Percentiles rank a stretch among this genome's conserved stretches.
Conservation (phyloP, 1,284 basidiomycete genomes). For the Puccinia horiana region DNA sequence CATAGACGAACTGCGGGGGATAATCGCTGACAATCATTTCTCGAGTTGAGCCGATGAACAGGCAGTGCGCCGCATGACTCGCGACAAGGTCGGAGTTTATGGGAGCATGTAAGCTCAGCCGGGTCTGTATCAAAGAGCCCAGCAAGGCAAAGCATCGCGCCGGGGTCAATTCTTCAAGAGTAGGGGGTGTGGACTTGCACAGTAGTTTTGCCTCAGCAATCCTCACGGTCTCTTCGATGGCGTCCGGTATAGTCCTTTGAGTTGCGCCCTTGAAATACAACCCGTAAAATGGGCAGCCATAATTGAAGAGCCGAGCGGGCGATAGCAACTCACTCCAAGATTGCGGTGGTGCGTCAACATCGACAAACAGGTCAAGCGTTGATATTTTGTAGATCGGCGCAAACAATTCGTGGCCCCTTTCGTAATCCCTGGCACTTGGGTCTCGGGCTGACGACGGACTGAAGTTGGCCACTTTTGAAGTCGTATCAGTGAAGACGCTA, state of each 20-base stretch:
- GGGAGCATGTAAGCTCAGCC: background rate
- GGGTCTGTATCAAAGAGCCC: background rate
- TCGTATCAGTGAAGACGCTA: background rate
- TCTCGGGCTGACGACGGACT: background rate
- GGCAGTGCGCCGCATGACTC: background rate
- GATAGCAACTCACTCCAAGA: background rate
- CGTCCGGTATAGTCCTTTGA: background rate
- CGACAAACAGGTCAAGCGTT: background rate
- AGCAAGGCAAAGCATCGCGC: background rate
- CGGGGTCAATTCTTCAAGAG: background rate
- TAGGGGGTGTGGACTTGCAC: background rate
- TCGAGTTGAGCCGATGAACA: background rate
- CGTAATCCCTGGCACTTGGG: background rate
- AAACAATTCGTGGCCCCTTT: background rate
- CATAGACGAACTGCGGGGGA: background rate
- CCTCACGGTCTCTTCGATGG: background rate
- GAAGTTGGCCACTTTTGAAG: background rate
- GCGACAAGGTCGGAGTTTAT: background rate
- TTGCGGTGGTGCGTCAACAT: background rate
- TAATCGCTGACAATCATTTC: background rate
- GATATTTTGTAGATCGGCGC: conserved; percentile 4
- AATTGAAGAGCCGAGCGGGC: background rate
- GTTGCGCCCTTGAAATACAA: background rate
- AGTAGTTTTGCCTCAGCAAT: background rate
- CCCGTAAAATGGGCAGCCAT: background rate